These are phyloP conservation scores for Ceratocystis alfenasii DNA, from an alignment of 2,329 filamentous ascomycete genomes.

Conservation along the genomic window DNA sequence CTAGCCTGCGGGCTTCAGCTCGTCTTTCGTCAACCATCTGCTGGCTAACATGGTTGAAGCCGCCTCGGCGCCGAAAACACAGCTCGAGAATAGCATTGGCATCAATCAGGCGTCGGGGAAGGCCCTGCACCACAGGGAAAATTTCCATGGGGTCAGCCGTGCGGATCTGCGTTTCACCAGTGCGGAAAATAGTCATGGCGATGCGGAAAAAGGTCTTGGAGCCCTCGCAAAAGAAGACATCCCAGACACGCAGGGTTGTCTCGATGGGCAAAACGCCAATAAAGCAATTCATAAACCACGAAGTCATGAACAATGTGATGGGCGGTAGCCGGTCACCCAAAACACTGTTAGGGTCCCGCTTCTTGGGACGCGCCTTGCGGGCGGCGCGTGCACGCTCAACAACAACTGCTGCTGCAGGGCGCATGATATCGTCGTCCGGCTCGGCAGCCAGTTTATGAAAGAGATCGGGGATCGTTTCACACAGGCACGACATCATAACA, in stretches of 20 bases:
- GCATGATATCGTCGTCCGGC: constrained; percentile 41
- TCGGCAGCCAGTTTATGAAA: constrained; percentile 83
- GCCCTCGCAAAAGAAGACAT: constrained; percentile 90
- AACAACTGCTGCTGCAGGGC: constrained; percentile 27
- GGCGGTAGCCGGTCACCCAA: constrained; percentile 57
- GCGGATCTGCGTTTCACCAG: constrained; percentile 69
- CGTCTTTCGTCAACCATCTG: constrained; percentile 67
- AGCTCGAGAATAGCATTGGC: constrained; percentile 71
- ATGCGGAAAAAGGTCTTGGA: constrained; percentile 89
- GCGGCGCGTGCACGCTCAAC: constrained; percentile 22
- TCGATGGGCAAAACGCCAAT: constrained; percentile 88
- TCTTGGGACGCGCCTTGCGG: constrained; percentile 28
- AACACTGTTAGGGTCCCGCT: constrained; percentile 32
- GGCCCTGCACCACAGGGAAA: constrained; percentile 82
- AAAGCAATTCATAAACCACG: constrained; percentile 97
- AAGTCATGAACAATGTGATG: constrained; percentile 82
- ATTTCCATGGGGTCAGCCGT: constrained; percentile 88
- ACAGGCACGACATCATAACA: constrained; percentile 77
- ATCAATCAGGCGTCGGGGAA: constrained; percentile 71
- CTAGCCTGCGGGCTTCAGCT: constrained; percentile 50
- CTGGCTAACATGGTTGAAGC: constrained; percentile 71
- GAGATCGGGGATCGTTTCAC: constrained; percentile 67
- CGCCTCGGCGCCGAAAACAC: constrained; percentile 68
- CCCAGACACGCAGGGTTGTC: constrained; percentile 84
- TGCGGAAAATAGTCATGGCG: constrained; percentile 81